phyloP scores from a whole-genome alignment of 129 eudicot species.

The Artemisia argyi region DNA sequence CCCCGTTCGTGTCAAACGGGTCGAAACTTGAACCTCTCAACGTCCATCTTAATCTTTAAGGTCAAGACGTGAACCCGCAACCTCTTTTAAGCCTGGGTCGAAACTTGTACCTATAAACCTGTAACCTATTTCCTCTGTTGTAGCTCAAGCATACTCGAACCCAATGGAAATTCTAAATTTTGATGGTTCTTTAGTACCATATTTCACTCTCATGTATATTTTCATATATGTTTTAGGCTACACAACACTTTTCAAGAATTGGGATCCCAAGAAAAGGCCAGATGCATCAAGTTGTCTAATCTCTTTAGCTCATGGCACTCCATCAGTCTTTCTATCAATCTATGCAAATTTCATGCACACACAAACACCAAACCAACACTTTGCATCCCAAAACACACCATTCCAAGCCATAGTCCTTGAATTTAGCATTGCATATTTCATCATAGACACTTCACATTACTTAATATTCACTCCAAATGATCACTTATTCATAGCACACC shows the following conservation, averaged over 20 bases:
- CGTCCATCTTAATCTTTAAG: neutral
- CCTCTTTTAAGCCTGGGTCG: neutral
- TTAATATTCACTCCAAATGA: constrained; percentile 55
- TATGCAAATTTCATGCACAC: constrained; percentile 37
- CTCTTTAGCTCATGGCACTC: constrained; percentile 81
- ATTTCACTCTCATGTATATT: constrained; percentile 43
- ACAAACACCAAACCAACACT: constrained; percentile 28
- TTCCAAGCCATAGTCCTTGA: constrained; percentile 66
- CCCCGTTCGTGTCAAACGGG: neutral
- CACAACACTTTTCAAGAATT: constrained; percentile 49
- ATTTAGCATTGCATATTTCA: constrained; percentile 75
- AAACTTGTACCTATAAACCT: neutral
- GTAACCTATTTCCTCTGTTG: neutral
- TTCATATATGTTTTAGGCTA: constrained; percentile 48
- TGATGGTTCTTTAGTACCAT: constrained; percentile 31
- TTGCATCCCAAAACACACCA: constrained; percentile 60
- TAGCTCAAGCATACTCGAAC: neutral
- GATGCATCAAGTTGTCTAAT: constrained; percentile 79
- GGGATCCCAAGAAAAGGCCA: constrained; percentile 44
- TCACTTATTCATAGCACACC: constrained; percentile 76
- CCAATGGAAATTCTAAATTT: constrained; percentile 36
- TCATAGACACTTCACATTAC: constrained; percentile 72
- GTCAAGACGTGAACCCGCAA: neutral
- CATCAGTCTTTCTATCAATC: constrained; percentile 53
- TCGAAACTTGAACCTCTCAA: neutral